These are phyloP conservation scores for Globisporangium irregulare DNA, from an alignment of 352 stramenopile species.

Conservation along the genomic window DNA sequence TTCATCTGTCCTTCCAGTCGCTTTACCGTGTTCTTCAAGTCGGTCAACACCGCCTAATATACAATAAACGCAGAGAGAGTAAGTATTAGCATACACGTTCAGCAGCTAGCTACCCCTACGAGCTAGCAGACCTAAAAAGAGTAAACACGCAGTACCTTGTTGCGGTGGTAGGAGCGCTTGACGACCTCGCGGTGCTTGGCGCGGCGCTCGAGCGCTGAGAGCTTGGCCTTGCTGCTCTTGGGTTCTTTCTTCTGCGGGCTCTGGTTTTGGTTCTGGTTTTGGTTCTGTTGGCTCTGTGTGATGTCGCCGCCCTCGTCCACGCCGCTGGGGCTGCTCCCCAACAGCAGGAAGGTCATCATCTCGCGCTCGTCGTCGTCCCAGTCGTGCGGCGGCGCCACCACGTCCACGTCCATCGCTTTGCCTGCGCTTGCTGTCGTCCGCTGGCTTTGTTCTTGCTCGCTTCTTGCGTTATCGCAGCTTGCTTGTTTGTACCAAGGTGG, in stretches of 20 bases:
- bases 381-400: constrained; percentile 8
- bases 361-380: constrained; percentile 18
- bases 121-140: neutral
- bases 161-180: constrained; percentile 70
- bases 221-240: constrained; percentile 25
- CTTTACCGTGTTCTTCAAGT: constrained; percentile 49
- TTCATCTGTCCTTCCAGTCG: constrained; percentile 50
- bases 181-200: constrained; percentile 69
- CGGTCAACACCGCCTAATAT: constrained; percentile 43
- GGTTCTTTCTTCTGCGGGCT: neutral
- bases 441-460: neutral
- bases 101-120: neutral
- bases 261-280: neutral
- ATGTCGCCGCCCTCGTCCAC: constrained; percentile 6
- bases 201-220: constrained; percentile 53
- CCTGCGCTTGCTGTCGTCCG: neutral
- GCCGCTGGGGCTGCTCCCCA: constrained; percentile 11
- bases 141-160: constrained; percentile 37
- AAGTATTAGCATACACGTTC: neutral
- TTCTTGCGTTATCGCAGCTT: neutral
- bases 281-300: neutral
- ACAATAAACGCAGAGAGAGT: neutral
- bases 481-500: neutral
- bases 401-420: neutral
- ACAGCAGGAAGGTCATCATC: constrained; percentile 18